A percentile compares a stretch with the other conserved stretches of the same genome.
These are phyloP conservation scores for Metschnikowia lachancei DNA, from an alignment of 805 yeast species.

Conservation along the genomic window DNA sequence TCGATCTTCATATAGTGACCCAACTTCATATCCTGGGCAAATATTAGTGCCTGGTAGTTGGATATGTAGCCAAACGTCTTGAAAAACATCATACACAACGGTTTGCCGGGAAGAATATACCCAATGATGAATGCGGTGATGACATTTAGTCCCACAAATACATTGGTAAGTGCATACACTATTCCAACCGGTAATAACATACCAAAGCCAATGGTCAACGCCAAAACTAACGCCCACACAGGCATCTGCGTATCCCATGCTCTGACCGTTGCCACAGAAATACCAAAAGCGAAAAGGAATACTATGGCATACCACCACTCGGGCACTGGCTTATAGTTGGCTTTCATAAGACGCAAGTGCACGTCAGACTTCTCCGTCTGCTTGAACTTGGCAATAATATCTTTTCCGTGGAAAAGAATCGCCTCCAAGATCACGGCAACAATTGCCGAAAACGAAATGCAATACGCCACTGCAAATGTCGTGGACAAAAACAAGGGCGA, in stretches of 20 bases:
- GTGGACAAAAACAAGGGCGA: slow-evolving; percentile 23
- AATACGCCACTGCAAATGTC: slow-evolving; percentile 22
- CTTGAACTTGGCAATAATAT: slow-evolving; percentile 17
- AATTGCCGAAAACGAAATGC: slow-evolving; percentile 23
- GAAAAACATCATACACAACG: slow-evolving; percentile 22
- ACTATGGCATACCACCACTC: slow-evolving; percentile 23
- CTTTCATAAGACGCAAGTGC: slow-evolving; percentile 23
- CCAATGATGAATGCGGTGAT: slow-evolving; percentile 22
- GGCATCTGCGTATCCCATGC: slow-evolving; percentile 21
- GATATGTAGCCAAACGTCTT: slow-evolving; percentile 22
- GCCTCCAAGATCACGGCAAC: slow-evolving; percentile 22
- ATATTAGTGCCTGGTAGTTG: slow-evolving; percentile 21
- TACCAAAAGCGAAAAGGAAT: slow-evolving; percentile 13
- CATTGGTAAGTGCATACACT: slow-evolving; percentile 22
- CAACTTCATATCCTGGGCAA: slow-evolving; percentile 20
- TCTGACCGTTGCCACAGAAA: slow-evolving; percentile 19
- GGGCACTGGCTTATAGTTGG: slow-evolving; percentile 22
- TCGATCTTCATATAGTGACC: slow-evolving; percentile 24
- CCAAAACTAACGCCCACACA: slow-evolving; percentile 20
- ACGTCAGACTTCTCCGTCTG: slow-evolving; percentile 20
- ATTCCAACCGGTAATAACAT: slow-evolving; percentile 21
- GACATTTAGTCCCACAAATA: slow-evolving; percentile 22
- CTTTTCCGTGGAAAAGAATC: slow-evolving; percentile 21
- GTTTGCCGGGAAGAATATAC: slow-evolving; percentile 21
- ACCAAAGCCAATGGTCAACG: slow-evolving; percentile 16